Evolutionary conservation across 2,329 filamentous ascomycete genomes (phyloP), one percentile per base, ranked within the genome.

Genomic region (Fusarium algeriense): DNA sequence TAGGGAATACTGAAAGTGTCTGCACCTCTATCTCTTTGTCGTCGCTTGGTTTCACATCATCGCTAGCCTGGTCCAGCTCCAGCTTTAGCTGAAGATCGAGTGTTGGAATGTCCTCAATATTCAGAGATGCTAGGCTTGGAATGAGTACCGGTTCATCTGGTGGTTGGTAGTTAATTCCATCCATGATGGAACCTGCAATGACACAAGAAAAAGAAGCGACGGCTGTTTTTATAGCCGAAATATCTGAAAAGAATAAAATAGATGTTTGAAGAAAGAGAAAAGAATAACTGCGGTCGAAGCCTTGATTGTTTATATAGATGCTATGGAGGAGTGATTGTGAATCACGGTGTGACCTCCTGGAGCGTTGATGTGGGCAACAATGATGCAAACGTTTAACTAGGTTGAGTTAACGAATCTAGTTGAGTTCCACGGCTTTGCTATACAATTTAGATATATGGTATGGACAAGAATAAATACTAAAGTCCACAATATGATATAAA

Each of bases 1-100:
- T 23, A 53, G 61, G 60, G 28, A 54, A 37, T 50, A 7, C 45
- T 41, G 7, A 8, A 52, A 37, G 17, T 48, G 34, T 28, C 26
- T 50, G 41, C 49, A 71, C 69, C 60, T 70, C 44, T 37, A 13
- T 10, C 20, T 55, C 44, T 40, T 60, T 50, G 13, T 28, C 26
- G 11, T 37, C 12, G 10, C 38, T n/a, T 34, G 35, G 10, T n/a
- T 9, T 6, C 15, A 23, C 11, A 14, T n/a, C 19, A 19, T 55
- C 14, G 3, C 23, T 30, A 13, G 37, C 17, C 35, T 37, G 20
- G 14, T 40, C 19, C 57, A 45, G 43, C 32, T 64, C 45, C 17
- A 20, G 5, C n/a, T 45, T 38, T 12, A 23, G 15, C 8, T 49
- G 52, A 12, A 46, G 64, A 26, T 59, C 52, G 11, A 66, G 48